Evolutionary conservation across 148 eudicot genomes (phyloP).

Genomic region (Polygonum aviculare): DNA sequence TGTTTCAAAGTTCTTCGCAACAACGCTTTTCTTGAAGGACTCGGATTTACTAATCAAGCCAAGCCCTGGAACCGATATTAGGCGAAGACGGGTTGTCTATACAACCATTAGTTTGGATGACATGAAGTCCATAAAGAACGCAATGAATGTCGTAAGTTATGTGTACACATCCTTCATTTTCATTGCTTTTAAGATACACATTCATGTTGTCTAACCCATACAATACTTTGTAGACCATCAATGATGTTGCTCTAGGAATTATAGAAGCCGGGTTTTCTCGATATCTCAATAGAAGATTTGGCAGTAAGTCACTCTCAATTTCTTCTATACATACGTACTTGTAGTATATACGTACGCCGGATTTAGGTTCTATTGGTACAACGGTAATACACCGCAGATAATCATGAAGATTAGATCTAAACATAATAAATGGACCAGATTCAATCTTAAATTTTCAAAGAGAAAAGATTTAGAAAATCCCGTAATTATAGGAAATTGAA

Average conservation of each 20-base stretch:
- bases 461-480: too few relatives aligned
- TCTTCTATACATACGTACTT: not conserved
- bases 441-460: too few relatives aligned
- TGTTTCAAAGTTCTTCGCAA: not conserved
- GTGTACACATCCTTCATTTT: not conserved
- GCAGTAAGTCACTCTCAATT: not conserved
- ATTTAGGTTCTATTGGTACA: too few relatives aligned
- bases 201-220: not conserved
- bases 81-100: not conserved
- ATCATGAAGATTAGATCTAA: too few relatives aligned
- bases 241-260: slow-evolving; percentile 10
- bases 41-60: not conserved
- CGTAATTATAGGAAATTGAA: too few relatives aligned
- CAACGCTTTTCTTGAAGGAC: slow-evolving; percentile 4
- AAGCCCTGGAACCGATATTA: not conserved
- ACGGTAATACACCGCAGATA: too few relatives aligned
- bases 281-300: slow-evolving; percentile 1
- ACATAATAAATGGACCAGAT: too few relatives aligned
- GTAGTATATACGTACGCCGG: too few relatives aligned
- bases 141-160: not conserved
- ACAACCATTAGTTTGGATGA: slow-evolving; percentile 4
- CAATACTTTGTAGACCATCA: not conserved
- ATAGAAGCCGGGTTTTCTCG: not conserved
- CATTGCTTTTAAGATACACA: not conserved
- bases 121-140: slow-evolving; percentile 2